Percentiles rank a stretch among this genome's conserved stretches.
These are phyloP conservation scores for Ampelocalamus luodianensis DNA, from an alignment of 176 grass and related monocot genomes.

Conservation along the genomic window DNA sequence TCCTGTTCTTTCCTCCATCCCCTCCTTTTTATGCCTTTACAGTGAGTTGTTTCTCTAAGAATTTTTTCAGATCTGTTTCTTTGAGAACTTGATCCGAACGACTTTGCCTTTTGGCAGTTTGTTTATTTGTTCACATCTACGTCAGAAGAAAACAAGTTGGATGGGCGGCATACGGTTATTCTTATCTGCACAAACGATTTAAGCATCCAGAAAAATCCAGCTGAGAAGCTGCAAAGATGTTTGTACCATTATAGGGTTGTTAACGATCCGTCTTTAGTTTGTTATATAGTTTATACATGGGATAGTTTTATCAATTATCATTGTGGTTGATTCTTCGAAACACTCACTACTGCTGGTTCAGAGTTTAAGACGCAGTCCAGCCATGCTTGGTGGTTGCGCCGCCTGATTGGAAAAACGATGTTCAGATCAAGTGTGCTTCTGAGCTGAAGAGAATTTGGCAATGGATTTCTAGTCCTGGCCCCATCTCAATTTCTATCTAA, in stretches of 20 bases:
- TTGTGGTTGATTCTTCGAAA: background rate
- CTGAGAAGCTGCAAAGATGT: conserved; percentile 7
- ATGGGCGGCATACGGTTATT: background rate
- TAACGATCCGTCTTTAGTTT: background rate
- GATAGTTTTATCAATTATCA: too few species aligned
- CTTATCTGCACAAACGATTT: conserved; percentile 6
- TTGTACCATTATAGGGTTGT: background rate
- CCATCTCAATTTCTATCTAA: background rate
- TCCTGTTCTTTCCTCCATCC: background rate
- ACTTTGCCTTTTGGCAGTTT: background rate
- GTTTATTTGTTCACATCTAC: background rate
- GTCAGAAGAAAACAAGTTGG: conserved; percentile 10
- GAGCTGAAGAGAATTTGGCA: background rate
- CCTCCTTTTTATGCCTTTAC: background rate
- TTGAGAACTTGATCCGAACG: background rate
- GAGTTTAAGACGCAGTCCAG: background rate
- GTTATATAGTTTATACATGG: too few species aligned
- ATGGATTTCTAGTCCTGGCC: background rate
- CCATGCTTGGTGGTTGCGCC: conserved; percentile 2
- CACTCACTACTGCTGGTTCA: background rate
- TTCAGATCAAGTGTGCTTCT: background rate
- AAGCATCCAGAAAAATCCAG: background rate
- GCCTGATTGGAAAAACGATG: background rate
- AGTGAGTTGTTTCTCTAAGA: background rate
- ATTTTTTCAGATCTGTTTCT: background rate